A percentile compares a stretch with the other conserved stretches of the same genome.
Evolutionary conservation across 208 protist genomes (phyloP).

Genomic region (Leishmania major): DNA sequence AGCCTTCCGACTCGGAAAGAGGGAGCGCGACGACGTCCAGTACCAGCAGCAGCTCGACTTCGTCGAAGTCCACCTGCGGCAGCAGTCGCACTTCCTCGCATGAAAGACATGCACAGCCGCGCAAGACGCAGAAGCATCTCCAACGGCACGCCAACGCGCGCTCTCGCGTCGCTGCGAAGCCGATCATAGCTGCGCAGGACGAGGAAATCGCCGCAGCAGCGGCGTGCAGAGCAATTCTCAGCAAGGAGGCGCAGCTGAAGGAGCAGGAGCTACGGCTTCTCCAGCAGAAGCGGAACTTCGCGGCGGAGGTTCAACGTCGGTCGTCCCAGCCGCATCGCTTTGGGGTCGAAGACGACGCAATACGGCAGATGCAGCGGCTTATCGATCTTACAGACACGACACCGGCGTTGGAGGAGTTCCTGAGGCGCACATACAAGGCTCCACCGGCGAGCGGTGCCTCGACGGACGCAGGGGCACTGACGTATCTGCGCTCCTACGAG

Average conservation of each 20-base stretch:
- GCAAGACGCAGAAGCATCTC: background rate
- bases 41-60: constrained; percentile 10
- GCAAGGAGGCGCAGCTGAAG: constrained; percentile 53
- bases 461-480: constrained; percentile 23
- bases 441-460: background rate
- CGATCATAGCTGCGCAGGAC: constrained; percentile 15
- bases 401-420: constrained; percentile 40
- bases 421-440: constrained; percentile 22
- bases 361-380: constrained; percentile 46
- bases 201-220: constrained; percentile 46
- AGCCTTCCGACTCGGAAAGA: constrained; percentile 9
- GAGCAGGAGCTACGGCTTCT: constrained; percentile 52
- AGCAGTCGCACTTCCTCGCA: constrained; percentile 4
- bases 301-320: constrained; percentile 47
- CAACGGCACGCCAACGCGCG: constrained; percentile 3
- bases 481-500: constrained; percentile 24
- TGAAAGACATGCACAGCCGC: background rate
- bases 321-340: constrained; percentile 31
- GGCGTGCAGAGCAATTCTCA: constrained; percentile 50
- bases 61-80: constrained; percentile 14
- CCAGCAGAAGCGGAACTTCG: constrained; percentile 59
- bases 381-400: constrained; percentile 34
- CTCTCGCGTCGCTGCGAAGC: constrained; percentile 16
- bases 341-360: constrained; percentile 43
- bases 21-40: background rate